phyloP scores from a whole-genome alignment of 805 yeast species.

The Hanseniaspora guilliermondii region DNA sequence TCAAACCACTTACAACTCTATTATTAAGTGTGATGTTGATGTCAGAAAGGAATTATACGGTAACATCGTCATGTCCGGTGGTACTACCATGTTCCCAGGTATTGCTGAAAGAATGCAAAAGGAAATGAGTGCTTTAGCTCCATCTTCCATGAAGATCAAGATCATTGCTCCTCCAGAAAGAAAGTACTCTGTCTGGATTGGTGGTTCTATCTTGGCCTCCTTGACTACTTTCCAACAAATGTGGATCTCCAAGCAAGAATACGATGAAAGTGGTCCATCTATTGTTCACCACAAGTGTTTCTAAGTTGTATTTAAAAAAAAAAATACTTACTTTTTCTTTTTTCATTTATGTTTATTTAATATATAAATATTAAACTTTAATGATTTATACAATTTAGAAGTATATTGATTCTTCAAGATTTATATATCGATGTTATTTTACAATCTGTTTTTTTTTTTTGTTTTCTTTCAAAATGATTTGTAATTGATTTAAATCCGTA shows the following conservation, averaged over 20 bases:
- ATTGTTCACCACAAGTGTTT: slow-evolving; percentile 59
- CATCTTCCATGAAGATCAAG: slow-evolving; percentile 99
- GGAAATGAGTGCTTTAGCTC: slow-evolving; percentile 99
- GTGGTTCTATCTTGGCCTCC: slow-evolving; percentile 98
- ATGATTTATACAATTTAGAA: neutral
- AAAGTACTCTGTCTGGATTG: slow-evolving; percentile 99
- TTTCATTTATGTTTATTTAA: neutral
- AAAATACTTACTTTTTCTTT: neutral
- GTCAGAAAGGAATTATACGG: slow-evolving; percentile 98
- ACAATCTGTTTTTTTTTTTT: neutral
- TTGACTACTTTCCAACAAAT: slow-evolving; percentile 99
- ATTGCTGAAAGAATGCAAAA: slow-evolving; percentile 99
- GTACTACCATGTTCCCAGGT: slow-evolving; percentile 99
- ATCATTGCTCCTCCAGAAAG: slow-evolving; percentile 99
- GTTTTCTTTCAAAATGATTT: neutral
- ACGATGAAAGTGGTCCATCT: slow-evolving; percentile 99
- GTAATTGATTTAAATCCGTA: no score
- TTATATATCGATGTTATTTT: neutral
- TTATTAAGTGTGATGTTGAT: slow-evolving; percentile 98
- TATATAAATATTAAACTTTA: neutral
- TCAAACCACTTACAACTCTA: slow-evolving; percentile 64
- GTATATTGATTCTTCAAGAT: neutral
- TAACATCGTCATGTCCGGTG: slow-evolving; percentile 99
- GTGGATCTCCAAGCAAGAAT: slow-evolving; percentile 99
- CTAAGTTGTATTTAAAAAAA: slow-evolving; percentile 22